Evolutionary conservation across 257 asterid genomes (phyloP), one percentile per base, ranked within the genome.

Genomic region (Linderniella brevidens): DNA sequence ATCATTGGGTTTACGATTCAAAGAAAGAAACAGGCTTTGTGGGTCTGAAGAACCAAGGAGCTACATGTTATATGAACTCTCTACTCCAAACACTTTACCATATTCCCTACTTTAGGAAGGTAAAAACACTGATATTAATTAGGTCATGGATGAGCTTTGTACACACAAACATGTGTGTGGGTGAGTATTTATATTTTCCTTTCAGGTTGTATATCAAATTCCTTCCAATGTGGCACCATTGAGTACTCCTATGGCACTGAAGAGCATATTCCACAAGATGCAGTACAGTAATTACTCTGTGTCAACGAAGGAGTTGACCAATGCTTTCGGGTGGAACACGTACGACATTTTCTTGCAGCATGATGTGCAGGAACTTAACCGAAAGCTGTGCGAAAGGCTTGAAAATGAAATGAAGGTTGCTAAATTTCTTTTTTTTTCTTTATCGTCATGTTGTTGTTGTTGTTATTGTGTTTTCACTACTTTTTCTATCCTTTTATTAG

Each of bases 131-230:
- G 11, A 15, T 35, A 1, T 52, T 36, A 16, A 13, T 29, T 50
- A 32, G 58, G 55, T 52, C 37, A 48, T 52, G 20, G 13, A 8
- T 29, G 38, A 3, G 19, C 19, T n/a, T 49, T 13, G 19, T 25
- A 0, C 19, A 50, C 18, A 55, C 62, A 59, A 40, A 18, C 54
- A 53, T 72, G 36, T 59, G 11, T 12, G 16, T 36, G 32, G 37
- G 8, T 8, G 8, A 37, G 40, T 25, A 3, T 25, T 25, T 25
- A 46, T 47, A 37, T 47, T n/a, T n/a, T n/a, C 53, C 35, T 17
- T 57, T 56, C 67, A 81, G 93, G 94, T 92, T 69, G 87, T 82
- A 50, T 82, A 82, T 63, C 94, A 82, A 66, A 82, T 82, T 92
- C 94, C 92, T 1, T 79, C 94, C 52, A 82, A 92, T 19, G 92